Evolutionary conservation across 2,329 filamentous ascomycete species (phyloP), one percentile per base, ranked within the genome.

Genomic region (Xylariaceae sp.): DNA sequence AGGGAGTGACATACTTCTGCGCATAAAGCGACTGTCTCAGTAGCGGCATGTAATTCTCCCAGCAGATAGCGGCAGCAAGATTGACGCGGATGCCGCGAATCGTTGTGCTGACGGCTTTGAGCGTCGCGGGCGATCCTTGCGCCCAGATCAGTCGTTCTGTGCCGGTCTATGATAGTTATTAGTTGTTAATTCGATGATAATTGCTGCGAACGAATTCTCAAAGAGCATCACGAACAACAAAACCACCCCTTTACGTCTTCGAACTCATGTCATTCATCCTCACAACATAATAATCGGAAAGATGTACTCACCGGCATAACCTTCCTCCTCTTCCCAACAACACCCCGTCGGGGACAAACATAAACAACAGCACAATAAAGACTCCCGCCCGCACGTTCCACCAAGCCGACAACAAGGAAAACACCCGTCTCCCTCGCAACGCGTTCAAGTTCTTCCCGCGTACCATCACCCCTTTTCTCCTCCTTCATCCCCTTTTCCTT

Each of bases 41-140:
- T 15, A 97, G 77, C 0, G 92, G 92, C 92, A 96, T 97, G 76
- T 93, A 96, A 73, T 90, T 96, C 74, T 97, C 92, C 92, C 92
- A 97, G 78, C 92, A 96, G 66, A 97, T 95, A 2, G 92, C 93
- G 2, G 89, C 86, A 0, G 88, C 92, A 61, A 97, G 82, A 58
- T 90, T 93, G 61, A 97, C 76, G 64, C 85, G 86, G 2, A 92
- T 83, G 53, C 90, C 91, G 62, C 88, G 87, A 72, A 97, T 91
- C 23, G 80, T 84, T 1, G 91, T 92, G 30, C 85, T 88, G 1
- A 96, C 85, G 2, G 92, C 92, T 63, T 85, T 84, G 34, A 97
- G 81, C 2, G 90, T 94, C 0, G 84, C 83, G 0, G 92, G 85
- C 2, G 86, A 88, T 47, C 92, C 92, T 72, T 96, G 90, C 0